Percentiles rank a stretch among this genome's conserved stretches.
phyloP scores from a whole-genome alignment of 2,329 filamentous ascomycete genomes.

The Akanthomyces lecanii region DNA sequence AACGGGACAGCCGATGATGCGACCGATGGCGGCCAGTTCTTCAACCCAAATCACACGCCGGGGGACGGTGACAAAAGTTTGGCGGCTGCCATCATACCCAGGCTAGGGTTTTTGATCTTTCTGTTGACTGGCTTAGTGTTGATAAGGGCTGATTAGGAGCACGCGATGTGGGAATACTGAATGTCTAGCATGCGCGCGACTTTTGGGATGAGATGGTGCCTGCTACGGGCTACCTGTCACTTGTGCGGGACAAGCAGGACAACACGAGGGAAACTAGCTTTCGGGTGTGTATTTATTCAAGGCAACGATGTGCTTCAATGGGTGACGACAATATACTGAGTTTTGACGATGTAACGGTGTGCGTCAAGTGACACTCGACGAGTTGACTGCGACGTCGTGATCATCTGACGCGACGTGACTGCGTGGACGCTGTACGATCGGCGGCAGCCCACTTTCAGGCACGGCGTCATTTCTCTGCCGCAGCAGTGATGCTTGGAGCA shows the following conservation, averaged over 20 bases:
- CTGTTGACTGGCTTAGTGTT: constrained; percentile 1
- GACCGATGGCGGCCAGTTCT: constrained; percentile 11
- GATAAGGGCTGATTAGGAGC: constrained; percentile 9
- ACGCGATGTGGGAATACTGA: constrained; percentile 6
- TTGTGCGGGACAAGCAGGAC: neutral
- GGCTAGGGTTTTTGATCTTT: neutral
- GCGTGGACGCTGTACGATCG: constrained; percentile 2
- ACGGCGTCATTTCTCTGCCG: neutral
- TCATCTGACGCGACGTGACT: constrained; percentile 15
- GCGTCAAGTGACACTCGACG: constrained; percentile 3
- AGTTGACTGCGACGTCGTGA: constrained; percentile 4
- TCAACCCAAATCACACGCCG: constrained; percentile 14
- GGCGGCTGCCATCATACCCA: neutral
- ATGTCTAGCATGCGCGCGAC: constrained; percentile 7
- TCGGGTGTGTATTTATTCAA: neutral
- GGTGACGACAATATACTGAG: constrained; percentile 3
- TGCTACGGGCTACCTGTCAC: neutral
- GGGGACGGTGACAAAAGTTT: constrained; percentile 8
- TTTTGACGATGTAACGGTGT: constrained; percentile 4
- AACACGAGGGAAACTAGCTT: constrained; percentile 8
- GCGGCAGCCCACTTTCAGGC: neutral
- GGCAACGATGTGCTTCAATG: constrained; percentile 5
- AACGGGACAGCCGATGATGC: constrained; percentile 12
- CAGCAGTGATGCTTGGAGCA: neutral
- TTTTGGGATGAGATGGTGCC: neutral